Base-by-base conservation (phyloP, 345 rosid species). In the Acer yangbiense region DNA sequence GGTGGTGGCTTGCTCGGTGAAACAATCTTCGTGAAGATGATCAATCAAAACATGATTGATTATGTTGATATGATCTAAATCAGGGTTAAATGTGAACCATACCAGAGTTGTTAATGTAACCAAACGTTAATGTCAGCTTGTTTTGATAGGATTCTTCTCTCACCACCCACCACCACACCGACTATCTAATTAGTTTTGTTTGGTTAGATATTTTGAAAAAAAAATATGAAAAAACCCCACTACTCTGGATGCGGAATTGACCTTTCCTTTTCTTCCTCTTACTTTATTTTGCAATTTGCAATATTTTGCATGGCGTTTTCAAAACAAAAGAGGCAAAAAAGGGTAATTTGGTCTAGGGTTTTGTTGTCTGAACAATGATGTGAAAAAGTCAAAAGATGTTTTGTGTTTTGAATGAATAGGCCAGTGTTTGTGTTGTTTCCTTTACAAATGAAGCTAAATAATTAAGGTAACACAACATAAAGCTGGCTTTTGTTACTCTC, bases 1-100 rank as follows among this genome's bases (percentile, higher is more conserved):
- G 85, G 94, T 93, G 83, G 98, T 95, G 80, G 98, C 95, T 17
- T 95, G 99, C 83, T 82, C 98, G 70, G 97, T 95, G 79, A 82
- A 90, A 76, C 97, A 93, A 80, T 83, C 83, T 58, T 83, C 95
- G 11, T 64, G 84, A 69, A 79, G 32, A 68, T 67, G 69, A 75
- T 54, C 52, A 69, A 75, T 54, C 54, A 7, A 16, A 10, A 62
- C 39, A 35, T 35, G 39, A 35, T 35, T 69, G 60, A 35, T 69
- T 21, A 50, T 79, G 65, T n/a, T 35, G 44, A 18, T 71, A 9
- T 18, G 39, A 43, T 43, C 29, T 35, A 21, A 20, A 55, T 46
- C 68, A 62, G 58, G 61, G 72, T 74, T 69, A 71, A 72, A 23
- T 50, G 60, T 44, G 73, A 43, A 78, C 32, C n/a, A 39, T 44